Percentiles rank a stretch among this genome's conserved stretches.
Evolutionary conservation across 768 basidiomycete species (phyloP).

Genomic region (Daedaleopsis nitida): DNA sequence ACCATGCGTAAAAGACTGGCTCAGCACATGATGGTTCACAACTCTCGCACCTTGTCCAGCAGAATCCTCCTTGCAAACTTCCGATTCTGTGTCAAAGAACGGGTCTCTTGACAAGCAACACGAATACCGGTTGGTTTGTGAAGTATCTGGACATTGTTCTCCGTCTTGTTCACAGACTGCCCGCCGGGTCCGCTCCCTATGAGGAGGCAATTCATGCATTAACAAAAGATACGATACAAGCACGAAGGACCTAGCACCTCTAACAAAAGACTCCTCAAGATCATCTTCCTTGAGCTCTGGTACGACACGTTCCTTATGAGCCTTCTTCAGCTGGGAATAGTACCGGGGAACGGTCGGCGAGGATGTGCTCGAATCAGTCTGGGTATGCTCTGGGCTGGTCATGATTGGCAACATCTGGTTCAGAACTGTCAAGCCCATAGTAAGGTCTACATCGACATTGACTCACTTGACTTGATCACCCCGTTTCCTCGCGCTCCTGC

Average conservation of each 20-base stretch:
- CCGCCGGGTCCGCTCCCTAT: slow-evolving; percentile 91
- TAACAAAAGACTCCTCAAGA: slow-evolving; percentile 84
- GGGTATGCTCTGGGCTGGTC: slow-evolving; percentile 25
- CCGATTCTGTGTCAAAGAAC: slow-evolving; percentile 80
- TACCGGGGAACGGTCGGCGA: slow-evolving; percentile 37
- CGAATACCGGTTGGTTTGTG: slow-evolving; percentile 90
- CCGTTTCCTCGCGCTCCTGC: slow-evolving; percentile 47
- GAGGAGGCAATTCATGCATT: slow-evolving; percentile 9
- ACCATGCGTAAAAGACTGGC: not conserved
- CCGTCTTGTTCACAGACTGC: slow-evolving; percentile 96
- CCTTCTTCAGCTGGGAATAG: slow-evolving; percentile 74
- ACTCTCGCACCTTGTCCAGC: slow-evolving; percentile 60
- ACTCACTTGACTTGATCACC: slow-evolving; percentile 23
- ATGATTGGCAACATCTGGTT: slow-evolving; percentile 31
- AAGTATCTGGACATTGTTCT: slow-evolving; percentile 86
- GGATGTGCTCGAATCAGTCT: slow-evolving; percentile 10
- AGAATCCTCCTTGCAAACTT: slow-evolving; percentile 73
- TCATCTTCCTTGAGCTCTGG: slow-evolving; percentile 79
- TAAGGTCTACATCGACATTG: not conserved
- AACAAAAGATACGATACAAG: slow-evolving; percentile 1
- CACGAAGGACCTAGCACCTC: slow-evolving; percentile 53
- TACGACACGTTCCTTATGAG: slow-evolving; percentile 59
- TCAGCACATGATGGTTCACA: not conserved
- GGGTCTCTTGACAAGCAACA: slow-evolving; percentile 86
- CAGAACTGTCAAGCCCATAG: slow-evolving; percentile 17